phyloP scores from a whole-genome alignment of 208 protist species.

The Crithidia acanthocephali region DNA sequence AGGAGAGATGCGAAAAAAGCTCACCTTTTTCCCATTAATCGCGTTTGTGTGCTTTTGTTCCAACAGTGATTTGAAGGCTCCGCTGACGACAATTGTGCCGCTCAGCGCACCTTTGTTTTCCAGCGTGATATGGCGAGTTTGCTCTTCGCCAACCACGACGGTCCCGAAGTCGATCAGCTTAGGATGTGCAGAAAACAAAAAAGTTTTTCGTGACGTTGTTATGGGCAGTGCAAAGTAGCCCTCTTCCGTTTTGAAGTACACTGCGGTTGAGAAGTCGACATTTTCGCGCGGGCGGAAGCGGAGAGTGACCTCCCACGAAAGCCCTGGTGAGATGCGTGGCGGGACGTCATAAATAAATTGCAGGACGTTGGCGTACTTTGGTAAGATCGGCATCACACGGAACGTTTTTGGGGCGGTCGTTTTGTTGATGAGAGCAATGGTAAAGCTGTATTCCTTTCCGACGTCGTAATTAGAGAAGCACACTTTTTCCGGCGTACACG shows the following conservation, averaged over 20 bases:
- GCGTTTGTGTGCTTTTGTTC: conserved; percentile 59
- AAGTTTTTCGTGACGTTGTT: conserved; percentile 48
- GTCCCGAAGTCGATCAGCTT: conserved; percentile 74
- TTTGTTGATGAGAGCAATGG: conserved; percentile 83
- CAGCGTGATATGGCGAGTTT: conserved; percentile 53
- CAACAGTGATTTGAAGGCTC: conserved; percentile 60
- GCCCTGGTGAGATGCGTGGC: conserved; percentile 77
- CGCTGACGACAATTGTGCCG: conserved; percentile 60
- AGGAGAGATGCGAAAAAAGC: conserved; percentile 58
- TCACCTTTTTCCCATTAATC: conserved; percentile 21
- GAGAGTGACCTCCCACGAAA: conserved; percentile 69
- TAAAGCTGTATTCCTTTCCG: conserved; percentile 56
- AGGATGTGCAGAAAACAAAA: conserved; percentile 45
- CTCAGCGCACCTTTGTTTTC: conserved; percentile 72
- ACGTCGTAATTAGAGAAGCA: conserved; percentile 86
- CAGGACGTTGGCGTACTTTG: conserved; percentile 65
- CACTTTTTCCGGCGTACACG: conserved; percentile 49
- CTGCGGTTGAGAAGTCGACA: conserved; percentile 62
- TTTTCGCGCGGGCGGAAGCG: conserved; percentile 67
- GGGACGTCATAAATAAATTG: conserved; percentile 64
- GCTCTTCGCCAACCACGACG: conserved; percentile 72
- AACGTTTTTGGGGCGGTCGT: conserved; percentile 74
- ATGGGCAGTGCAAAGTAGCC: conserved; percentile 76
- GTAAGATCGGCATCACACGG: conserved; percentile 71
- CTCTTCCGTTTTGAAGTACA: conserved; percentile 66